Evolutionary conservation across 805 yeast species (phyloP).

Genomic region (Middelhovenomyces tepae): DNA sequence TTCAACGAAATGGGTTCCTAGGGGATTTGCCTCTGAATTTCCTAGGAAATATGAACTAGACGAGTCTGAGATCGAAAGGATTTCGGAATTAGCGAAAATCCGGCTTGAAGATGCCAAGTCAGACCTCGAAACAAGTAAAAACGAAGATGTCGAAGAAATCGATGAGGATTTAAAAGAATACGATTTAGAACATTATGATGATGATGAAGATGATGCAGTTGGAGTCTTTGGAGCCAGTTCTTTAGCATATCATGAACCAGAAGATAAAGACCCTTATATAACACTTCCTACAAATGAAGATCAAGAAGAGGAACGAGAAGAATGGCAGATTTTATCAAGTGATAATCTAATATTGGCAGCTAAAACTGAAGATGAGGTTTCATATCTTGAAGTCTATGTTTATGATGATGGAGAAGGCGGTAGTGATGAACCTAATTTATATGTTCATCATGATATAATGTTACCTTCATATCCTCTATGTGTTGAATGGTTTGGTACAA

Average conservation of each 20-base stretch:
- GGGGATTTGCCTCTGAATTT: conserved; percentile 88
- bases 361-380: conserved; percentile 92
- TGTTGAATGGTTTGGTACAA: conserved; percentile 98
- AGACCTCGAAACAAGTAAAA: conserved; percentile 40
- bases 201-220: conserved; percentile 33
- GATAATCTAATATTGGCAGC: conserved; percentile 87
- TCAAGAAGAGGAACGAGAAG: conserved; percentile 66
- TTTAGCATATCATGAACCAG: conserved; percentile 32
- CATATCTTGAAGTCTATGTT: conserved; percentile 85
- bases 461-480: conserved; percentile 94
- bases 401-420: conserved; percentile 82
- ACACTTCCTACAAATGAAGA: conserved; percentile 51
- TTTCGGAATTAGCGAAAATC: conserved; percentile 73
- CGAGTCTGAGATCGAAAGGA: conserved; percentile 89
- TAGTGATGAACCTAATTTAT: conserved; percentile 58
- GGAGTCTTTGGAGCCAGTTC: conserved; percentile 37
- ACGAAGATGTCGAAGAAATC: conserved; percentile 12
- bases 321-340: conserved; percentile 76
- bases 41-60: conserved; percentile 83
- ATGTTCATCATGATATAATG: conserved; percentile 95
- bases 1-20: conserved; percentile 90
- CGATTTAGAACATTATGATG: conserved; percentile 78
- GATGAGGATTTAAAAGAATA: conserved; percentile 87
- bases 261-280: conserved; percentile 51
- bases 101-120: conserved; percentile 70